Evolutionary conservation across 345 rosid genomes (phyloP).

Genomic region (Murraya koenigii): DNA sequence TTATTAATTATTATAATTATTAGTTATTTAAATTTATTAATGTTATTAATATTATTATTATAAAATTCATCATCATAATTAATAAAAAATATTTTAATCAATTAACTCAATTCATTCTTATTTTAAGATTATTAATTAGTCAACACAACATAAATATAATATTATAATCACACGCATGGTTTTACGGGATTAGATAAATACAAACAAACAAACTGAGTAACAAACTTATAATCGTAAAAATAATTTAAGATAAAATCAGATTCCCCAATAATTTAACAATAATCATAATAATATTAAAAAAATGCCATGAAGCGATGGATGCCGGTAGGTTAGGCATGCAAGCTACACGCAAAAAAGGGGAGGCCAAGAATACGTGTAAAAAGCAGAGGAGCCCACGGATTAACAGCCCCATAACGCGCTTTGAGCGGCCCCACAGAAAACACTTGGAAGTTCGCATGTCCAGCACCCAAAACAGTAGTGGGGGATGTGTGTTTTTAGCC

Average conservation of each 20-base stretch:
- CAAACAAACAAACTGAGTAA: background rate
- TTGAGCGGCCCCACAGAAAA: constrained; percentile 15
- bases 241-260: background rate
- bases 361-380: constrained; percentile 13
- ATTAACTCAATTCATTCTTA: no score
- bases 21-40: no score
- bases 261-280: background rate
- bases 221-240: background rate
- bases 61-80: no score
- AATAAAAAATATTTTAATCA: no score
- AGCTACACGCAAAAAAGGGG: background rate
- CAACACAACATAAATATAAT: no score
- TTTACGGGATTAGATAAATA: background rate
- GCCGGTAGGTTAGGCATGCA: background rate
- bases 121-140: no score
- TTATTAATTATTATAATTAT: no score
- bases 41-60: no score
- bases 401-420: constrained; percentile 20
- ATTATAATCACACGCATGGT: background rate
- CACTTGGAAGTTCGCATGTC: background rate
- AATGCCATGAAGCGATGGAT: background rate
- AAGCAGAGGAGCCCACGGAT: background rate
- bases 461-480: background rate
- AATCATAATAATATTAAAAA: background rate
- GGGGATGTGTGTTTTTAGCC: background rate